These are phyloP conservation scores for Heimioporus sp. DNA, from an alignment of 768 basidiomycete species.

Conservation along the genomic window DNA sequence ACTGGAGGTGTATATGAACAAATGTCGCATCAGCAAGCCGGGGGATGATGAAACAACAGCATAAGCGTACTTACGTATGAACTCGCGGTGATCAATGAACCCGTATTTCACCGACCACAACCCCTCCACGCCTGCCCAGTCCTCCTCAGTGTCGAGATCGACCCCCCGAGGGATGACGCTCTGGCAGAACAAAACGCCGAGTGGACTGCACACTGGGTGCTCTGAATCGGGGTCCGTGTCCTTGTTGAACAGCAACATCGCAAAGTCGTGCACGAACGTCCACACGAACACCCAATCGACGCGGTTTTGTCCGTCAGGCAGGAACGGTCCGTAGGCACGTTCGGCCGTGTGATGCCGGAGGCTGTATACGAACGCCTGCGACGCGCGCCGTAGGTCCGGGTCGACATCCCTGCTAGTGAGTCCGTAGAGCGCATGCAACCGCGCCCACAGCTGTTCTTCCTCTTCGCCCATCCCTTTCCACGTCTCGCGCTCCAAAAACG, in stretches of 20 bases:
- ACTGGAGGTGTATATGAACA: conserved; percentile 28
- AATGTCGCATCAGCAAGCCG: conserved; percentile 3
- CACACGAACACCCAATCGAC: conserved; percentile 63
- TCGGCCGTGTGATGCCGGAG: conserved; percentile 52
- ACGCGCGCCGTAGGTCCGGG: conserved; percentile 32
- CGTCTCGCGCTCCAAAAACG: conserved; percentile 41
- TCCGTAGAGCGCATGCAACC: conserved; percentile 57
- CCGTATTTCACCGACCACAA: conserved; percentile 63
- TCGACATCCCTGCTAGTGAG: conserved; percentile 46
- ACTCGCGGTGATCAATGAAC: conserved; percentile 66
- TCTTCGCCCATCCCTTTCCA: conserved; percentile 34
- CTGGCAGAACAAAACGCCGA: conserved; percentile 57
- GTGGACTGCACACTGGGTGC: conserved; percentile 32
- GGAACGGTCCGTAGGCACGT: conserved; percentile 58
- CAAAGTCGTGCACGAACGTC: conserved; percentile 54
- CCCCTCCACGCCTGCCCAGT: conserved; percentile 47
- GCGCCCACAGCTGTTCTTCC: conserved; percentile 42
- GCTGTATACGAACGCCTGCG: conserved; percentile 60
- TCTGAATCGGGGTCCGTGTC: conserved; percentile 33
- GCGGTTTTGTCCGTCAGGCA: conserved; percentile 38
- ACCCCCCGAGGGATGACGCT: conserved; percentile 41
- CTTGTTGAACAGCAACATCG: conserved; percentile 48
- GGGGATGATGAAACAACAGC: not conserved
- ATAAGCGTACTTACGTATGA: conserved; percentile 43
- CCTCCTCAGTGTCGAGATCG: conserved; percentile 29